phyloP scores from a whole-genome alignment of 1,284 basidiomycete species.

The Naganishia sp. region DNA sequence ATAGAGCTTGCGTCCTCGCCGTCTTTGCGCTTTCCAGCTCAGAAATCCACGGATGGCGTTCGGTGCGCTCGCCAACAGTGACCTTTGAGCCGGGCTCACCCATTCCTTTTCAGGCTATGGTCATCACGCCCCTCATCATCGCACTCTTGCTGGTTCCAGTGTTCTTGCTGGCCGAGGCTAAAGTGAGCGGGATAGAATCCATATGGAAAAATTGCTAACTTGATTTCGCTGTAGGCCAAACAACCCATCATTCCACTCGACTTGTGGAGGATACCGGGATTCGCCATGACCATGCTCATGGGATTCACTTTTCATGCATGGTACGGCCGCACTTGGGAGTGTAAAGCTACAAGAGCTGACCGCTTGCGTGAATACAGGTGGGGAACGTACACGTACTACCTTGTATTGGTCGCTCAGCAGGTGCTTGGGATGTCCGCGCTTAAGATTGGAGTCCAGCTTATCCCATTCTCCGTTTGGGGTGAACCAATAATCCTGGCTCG shows the following conservation, averaged over 20 bases:
- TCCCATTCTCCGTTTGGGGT: constrained; percentile 10
- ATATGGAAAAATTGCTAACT: too few species aligned
- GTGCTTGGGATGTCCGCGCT: constrained; percentile 11
- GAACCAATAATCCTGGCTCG: too few species aligned
- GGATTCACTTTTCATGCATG: constrained; percentile 3
- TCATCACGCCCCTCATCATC: background rate
- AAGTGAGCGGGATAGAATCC: background rate
- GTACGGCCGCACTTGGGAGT: background rate
- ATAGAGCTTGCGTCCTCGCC: background rate
- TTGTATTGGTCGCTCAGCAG: constrained; percentile 11
- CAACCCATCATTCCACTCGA: constrained; percentile 6
- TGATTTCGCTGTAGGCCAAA: background rate
- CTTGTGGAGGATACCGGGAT: background rate
- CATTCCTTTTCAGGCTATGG: constrained; percentile 1
- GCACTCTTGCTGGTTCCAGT: background rate
- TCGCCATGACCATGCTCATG: background rate
- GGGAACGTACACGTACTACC: constrained; percentile 7
- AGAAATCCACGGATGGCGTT: constrained; percentile 6
- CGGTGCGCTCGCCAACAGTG: background rate
- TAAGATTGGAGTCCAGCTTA: background rate
- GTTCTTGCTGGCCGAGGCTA: background rate
- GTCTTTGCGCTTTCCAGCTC: constrained; percentile 14
- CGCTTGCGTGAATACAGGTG: background rate
- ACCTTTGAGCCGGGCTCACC: too few species aligned
- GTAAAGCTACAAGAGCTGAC: background rate